A percentile compares a stretch with the other conserved stretches of the same genome.
phyloP scores from a whole-genome alignment of 192 early-diverging fungal species.

The Coemansia sp. region DNA sequence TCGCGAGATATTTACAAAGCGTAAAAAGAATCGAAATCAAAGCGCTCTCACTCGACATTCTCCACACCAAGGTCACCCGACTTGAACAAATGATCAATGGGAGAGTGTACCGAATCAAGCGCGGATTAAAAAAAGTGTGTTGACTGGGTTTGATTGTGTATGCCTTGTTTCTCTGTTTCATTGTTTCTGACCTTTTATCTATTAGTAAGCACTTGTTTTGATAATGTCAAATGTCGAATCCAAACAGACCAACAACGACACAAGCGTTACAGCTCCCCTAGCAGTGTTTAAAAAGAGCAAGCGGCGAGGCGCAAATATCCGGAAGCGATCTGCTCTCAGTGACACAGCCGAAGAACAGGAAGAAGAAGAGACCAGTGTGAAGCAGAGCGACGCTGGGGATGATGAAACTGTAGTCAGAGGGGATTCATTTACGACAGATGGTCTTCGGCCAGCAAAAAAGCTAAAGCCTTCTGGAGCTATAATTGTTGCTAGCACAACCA shows the following conservation, averaged over 20 bases:
- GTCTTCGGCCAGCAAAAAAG: slow-evolving; percentile 49
- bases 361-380: slow-evolving; percentile 11
- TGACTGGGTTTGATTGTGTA: too few species aligned
- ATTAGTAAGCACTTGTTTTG: not conserved
- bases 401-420: slow-evolving; percentile 19
- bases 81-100: too few species aligned
- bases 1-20: too few species aligned
- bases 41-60: too few species aligned
- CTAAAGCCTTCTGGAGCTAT: slow-evolving; percentile 44
- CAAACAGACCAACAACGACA: not conserved
- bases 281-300: slow-evolving; percentile 41
- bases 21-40: too few species aligned
- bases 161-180: too few species aligned
- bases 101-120: not conserved
- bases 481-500: slow-evolving; percentile 25
- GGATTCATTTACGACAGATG: slow-evolving; percentile 16
- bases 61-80: too few species aligned
- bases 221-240: slow-evolving; percentile 3
- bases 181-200: too few species aligned
- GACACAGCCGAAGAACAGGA: not conserved
- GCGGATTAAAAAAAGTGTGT: not conserved
- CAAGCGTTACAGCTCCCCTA: not conserved
- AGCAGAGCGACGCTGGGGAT: slow-evolving; percentile 13
- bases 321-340: slow-evolving; percentile 37
- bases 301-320: slow-evolving; percentile 47